Conservation (phyloP, 805 yeast species). For the Wickerhamomyces xylosicus region DNA sequence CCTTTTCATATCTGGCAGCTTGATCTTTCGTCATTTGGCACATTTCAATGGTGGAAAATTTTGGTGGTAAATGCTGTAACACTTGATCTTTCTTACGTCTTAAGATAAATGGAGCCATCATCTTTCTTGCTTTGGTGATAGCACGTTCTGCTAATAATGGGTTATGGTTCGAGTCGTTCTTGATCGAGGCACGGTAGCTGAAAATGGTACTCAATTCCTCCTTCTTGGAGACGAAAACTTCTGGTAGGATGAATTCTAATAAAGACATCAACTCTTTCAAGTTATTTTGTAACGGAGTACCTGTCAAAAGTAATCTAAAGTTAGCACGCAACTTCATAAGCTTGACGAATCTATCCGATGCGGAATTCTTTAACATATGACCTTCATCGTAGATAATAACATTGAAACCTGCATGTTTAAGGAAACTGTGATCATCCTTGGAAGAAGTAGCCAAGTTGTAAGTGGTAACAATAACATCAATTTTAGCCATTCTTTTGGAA, state of each 20-base stretch:
- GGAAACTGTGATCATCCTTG: constrained; percentile 69
- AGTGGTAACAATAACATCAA: constrained; percentile 90
- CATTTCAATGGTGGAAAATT: constrained; percentile 48
- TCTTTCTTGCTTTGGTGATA: constrained; percentile 83
- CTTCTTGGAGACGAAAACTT: constrained; percentile 66
- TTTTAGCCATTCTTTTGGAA: constrained; percentile 37
- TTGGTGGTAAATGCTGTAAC: constrained; percentile 76
- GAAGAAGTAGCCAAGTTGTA: constrained; percentile 86
- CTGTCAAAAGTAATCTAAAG: constrained; percentile 84
- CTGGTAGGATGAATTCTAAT: constrained; percentile 84
- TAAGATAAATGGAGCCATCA: constrained; percentile 97
- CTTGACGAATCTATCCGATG: constrained; percentile 77
- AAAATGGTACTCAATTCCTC: constrained; percentile 77
- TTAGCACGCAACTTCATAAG: constrained; percentile 75
- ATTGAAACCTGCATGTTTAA: constrained; percentile 67
- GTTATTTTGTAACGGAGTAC: constrained; percentile 95
- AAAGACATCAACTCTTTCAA: constrained; percentile 82
- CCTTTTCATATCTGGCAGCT: constrained; percentile 46
- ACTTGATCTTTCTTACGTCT: constrained; percentile 91
- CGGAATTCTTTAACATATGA: constrained; percentile 87
- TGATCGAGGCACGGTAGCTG: constrained; percentile 77
- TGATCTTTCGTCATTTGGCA: constrained; percentile 57
- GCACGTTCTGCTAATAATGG: constrained; percentile 88
- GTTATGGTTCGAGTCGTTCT: constrained; percentile 40
- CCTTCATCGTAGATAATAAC: constrained; percentile 96